These are phyloP conservation scores for Gynostemma pentaphyllum DNA, from an alignment of 306 rosid genomes.

Conservation along the genomic window DNA sequence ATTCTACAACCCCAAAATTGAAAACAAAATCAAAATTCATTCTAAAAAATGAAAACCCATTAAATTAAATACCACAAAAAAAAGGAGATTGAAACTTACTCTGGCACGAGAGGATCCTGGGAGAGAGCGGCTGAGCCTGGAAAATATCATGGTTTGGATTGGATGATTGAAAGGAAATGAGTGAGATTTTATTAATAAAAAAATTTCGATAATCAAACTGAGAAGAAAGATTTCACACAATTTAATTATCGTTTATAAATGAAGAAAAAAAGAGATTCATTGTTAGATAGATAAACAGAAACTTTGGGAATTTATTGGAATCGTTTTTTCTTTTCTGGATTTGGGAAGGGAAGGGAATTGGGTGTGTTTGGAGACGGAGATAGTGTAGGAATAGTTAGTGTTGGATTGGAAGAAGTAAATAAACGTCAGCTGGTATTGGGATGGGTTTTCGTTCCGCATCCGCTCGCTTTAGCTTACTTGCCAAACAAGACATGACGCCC, in stretches of 20 bases:
- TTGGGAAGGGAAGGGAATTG: neutral
- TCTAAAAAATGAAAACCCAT: neutral
- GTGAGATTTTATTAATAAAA: neutral
- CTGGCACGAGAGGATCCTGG: slow-evolving; percentile 48
- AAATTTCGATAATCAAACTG: neutral
- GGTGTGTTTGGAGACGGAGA: neutral
- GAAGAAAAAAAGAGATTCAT: neutral
- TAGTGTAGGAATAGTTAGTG: neutral
- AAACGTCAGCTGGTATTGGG: neutral
- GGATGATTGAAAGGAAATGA: neutral
- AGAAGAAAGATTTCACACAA: neutral
- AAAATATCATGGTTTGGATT: slow-evolving; percentile 36
- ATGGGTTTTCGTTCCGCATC: neutral
- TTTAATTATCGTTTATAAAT: neutral
- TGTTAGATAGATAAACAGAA: neutral
- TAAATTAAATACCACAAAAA: neutral
- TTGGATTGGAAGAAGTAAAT: neutral
- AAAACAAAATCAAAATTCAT: neutral
- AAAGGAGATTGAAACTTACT: slow-evolving; percentile 21
- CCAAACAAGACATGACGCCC: slow-evolving; percentile 2
- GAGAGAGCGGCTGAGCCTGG: slow-evolving; percentile 52
- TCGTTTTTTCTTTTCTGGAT: neutral
- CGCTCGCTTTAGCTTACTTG: slow-evolving; percentile 1
- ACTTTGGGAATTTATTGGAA: neutral
- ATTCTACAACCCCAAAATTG: slow-evolving; percentile 36